A percentile compares a stretch with the other conserved stretches of the same genome.
Evolutionary conservation across 2,329 filamentous ascomycete genomes (phyloP).

Genomic region (Elsinoe necatrix): DNA sequence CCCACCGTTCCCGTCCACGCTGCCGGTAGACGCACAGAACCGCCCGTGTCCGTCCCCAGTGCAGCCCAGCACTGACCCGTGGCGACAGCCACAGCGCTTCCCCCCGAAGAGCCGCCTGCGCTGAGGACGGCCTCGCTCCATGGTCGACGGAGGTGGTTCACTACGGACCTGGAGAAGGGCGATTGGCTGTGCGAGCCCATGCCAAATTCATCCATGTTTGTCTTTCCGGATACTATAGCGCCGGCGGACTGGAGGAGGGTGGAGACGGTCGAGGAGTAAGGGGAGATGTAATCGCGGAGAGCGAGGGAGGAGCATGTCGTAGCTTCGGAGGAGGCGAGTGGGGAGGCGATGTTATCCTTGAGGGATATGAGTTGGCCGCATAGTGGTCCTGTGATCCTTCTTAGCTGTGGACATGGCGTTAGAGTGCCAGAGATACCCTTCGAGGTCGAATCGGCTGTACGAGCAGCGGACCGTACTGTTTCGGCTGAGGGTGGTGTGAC

Average conservation of each 20-base stretch:
- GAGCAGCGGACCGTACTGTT: conserved; percentile 23
- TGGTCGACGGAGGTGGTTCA: conserved; percentile 37
- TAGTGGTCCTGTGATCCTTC: conserved; percentile 17
- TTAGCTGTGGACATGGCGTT: neutral
- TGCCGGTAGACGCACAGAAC: conserved; percentile 77
- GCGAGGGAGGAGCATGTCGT: conserved; percentile 80
- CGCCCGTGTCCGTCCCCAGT: conserved; percentile 88
- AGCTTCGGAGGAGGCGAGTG: conserved; percentile 24
- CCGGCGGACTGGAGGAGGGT: conserved; percentile 55
- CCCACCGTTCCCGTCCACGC: conserved; percentile 77
- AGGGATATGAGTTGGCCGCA: conserved; percentile 35
- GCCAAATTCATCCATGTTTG: conserved; percentile 92
- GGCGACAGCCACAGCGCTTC: conserved; percentile 78
- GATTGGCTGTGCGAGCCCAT: conserved; percentile 78
- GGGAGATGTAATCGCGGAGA: conserved; percentile 58
- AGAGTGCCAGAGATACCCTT: neutral
- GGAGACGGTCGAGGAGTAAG: conserved; percentile 77
- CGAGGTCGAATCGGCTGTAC: conserved; percentile 20
- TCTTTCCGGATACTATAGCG: conserved; percentile 63
- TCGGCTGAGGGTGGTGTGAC: conserved; percentile 24
- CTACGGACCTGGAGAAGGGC: conserved; percentile 60
- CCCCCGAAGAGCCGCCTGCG: conserved; percentile 84
- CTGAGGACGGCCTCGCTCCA: conserved; percentile 41
- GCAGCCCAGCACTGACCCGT: conserved; percentile 57
- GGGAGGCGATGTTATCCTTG: conserved; percentile 46